Percentiles rank a stretch among this genome's conserved stretches.
These are phyloP conservation scores for Elasticomyces elasticus DNA, from an alignment of 495 filamentous ascomycete species.

Conservation along the genomic window DNA sequence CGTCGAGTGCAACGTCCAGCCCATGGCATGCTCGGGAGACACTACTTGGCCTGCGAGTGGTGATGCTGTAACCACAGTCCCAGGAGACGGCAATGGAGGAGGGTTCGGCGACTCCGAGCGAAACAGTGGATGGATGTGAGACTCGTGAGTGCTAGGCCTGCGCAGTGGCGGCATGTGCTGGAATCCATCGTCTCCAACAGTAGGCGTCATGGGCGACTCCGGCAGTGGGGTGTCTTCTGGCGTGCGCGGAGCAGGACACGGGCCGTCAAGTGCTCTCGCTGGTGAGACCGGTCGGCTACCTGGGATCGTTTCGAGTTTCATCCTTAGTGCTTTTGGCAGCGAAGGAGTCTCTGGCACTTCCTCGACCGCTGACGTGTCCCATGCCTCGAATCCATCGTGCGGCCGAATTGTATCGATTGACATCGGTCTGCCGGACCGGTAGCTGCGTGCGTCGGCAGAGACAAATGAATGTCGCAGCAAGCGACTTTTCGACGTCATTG, in stretches of 20 bases:
- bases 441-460: constrained; percentile 5
- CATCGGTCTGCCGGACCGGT: neutral
- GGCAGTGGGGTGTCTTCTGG: constrained; percentile 7
- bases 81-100: constrained; percentile 7
- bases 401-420: constrained; percentile 7
- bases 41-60: constrained; percentile 11
- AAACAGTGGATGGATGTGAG: constrained; percentile 80
- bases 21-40: neutral
- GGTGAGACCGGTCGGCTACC: constrained; percentile 40
- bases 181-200: constrained; percentile 3
- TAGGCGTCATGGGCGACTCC: constrained; percentile 2
- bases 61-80: constrained; percentile 9
- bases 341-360: constrained; percentile 43
- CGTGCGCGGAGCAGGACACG: constrained; percentile 9
- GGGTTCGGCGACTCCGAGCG: constrained; percentile 56
- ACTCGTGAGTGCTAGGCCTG: constrained; percentile 36
- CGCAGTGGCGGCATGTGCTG: constrained; percentile 5
- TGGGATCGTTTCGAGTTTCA: constrained; percentile 51
- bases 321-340: constrained; percentile 36
- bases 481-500: constrained; percentile 11
- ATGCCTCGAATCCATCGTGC: constrained; percentile 54
- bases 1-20: constrained; percentile 1
- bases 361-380: constrained; percentile 57
- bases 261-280: constrained; percentile 30
- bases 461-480: constrained; percentile 6